phyloP scores from a whole-genome alignment of 148 eudicot species.

The Cornus controversa region DNA sequence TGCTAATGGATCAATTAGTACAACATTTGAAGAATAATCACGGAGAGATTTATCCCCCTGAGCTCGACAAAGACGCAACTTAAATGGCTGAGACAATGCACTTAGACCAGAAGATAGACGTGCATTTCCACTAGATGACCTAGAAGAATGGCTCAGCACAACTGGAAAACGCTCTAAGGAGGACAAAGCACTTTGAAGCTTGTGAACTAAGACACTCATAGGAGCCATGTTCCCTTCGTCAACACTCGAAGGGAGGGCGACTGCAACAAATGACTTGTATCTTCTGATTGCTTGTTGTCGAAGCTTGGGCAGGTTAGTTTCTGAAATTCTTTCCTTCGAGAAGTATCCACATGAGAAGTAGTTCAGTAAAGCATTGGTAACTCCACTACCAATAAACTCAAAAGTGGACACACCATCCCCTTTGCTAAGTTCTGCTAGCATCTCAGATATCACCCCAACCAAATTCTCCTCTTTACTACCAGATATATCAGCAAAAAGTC shows the following conservation, averaged over 20 bases:
- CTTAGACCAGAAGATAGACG: conserved; percentile 87
- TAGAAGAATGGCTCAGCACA: conserved; percentile 82
- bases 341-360: conserved; percentile 87
- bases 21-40: conserved; percentile 94
- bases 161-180: conserved; percentile 98
- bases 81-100: conserved; percentile 86
- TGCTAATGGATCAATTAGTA: conserved; percentile 95
- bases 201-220: conserved; percentile 74
- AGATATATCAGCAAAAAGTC: conserved; percentile 49
- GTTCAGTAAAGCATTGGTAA: conserved; percentile 68
- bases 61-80: conserved; percentile 91
- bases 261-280: conserved; percentile 74
- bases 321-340: conserved; percentile 76
- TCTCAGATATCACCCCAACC: conserved; percentile 64
- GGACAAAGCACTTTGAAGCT: conserved; percentile 89
- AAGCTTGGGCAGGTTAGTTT: conserved; percentile 75
- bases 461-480: conserved; percentile 75
- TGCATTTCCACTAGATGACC: conserved; percentile 78
- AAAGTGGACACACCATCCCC: conserved; percentile 96
- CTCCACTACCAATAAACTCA: conserved; percentile 98
- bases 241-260: conserved; percentile 57
- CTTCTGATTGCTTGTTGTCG: conserved; percentile 84
- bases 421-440: conserved; percentile 82
- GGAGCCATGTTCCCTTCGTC: conserved; percentile 54
- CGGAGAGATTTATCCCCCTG: conserved; percentile 92